Evolutionary conservation across 164 flowering plant species (phyloP), one percentile per base, ranked within the genome.

Genomic region (Platanus orientalis): DNA sequence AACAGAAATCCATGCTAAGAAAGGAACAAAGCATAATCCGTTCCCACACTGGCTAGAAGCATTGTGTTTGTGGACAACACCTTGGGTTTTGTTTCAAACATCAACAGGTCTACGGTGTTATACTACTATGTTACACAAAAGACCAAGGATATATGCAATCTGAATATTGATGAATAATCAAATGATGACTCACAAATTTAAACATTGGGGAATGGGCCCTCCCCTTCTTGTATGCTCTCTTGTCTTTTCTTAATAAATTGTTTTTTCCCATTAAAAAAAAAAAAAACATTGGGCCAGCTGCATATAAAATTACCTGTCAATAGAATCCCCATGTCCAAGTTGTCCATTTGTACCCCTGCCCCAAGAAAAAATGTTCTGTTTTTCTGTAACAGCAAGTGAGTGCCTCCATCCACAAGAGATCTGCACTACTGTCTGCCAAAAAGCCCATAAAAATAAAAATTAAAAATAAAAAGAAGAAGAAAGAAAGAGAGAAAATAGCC

Each of bases 291-390:
- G n/a, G n/a, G n/a, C n/a, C n/a, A n/a, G n/a, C n/a, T n/a, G n/a
- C n/a, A n/a, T n/a, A n/a, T n/a, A 16, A 29, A 55, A 29, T 55
- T 55, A 86, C 87, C 83, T 20, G 62, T 86, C 89, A 30, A 69
- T n/a, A 54, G 78, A 67, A 42, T 80, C 84, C 6, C 87, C 86
- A 70, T 76, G 86, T 45, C 93, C 93, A 29, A 87, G 93, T 70
- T 83, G 93, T 60, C 93, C 93, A 79, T 85, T 87, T 57, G 90
- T 85, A 59, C 90, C 88, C 72, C 93, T 80, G 58, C 93, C 93
- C 93, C 93, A 87, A 19, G 93, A 83, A 64, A 77, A 87, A 10
- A 85, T 75, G 65, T 87, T 85, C 30, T 82, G 75, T 39, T 67
- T 71, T 19, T 85, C 90, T 57, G 87, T 85, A 48, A 85, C 71